phyloP scores from a whole-genome alignment of 768 basidiomycete genomes.

The Lepiota venenata region DNA sequence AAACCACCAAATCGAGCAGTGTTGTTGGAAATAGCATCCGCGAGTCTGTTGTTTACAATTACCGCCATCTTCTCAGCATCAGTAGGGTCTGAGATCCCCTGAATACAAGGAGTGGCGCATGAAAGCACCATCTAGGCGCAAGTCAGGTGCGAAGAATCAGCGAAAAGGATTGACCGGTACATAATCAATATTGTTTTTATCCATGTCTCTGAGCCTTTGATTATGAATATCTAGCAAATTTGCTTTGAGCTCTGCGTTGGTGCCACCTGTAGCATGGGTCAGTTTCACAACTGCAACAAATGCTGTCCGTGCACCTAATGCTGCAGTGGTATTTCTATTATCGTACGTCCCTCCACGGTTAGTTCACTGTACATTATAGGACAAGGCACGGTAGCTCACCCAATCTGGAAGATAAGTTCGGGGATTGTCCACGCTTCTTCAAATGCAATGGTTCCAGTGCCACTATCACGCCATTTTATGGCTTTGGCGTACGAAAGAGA shows the following conservation, averaged over 20 bases:
- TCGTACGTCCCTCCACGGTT: not conserved
- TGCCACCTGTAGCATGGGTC: conserved; percentile 22
- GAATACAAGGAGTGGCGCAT: conserved; percentile 34
- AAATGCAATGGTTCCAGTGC: conserved; percentile 33
- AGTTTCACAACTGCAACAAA: not conserved
- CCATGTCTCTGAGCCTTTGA: conserved; percentile 32
- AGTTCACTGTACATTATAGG: not conserved
- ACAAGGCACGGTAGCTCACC: conserved; percentile 14
- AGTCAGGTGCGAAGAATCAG: not conserved
- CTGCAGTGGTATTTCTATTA: conserved; percentile 15
- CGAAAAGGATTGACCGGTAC: conserved; percentile 17
- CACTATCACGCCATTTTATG: conserved; percentile 28
- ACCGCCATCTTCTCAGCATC: conserved; percentile 30
- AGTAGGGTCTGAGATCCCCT: conserved; percentile 32
- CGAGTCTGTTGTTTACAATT: conserved; percentile 33
- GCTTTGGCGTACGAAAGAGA: conserved; percentile 2
- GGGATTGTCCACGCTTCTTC: conserved; percentile 39
- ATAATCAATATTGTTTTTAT: conserved; percentile 34
- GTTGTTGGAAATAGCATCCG: conserved; percentile 33
- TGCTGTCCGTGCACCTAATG: conserved; percentile 15
- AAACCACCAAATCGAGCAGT: conserved; percentile 39
- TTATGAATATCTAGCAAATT: conserved; percentile 37
- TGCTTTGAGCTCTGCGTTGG: conserved; percentile 25
- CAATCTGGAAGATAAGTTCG: conserved; percentile 24
- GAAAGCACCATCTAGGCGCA: conserved; percentile 35